Base-by-base conservation (phyloP, 352 stramenopile species). In the Phytophthora citrophthora region DNA sequence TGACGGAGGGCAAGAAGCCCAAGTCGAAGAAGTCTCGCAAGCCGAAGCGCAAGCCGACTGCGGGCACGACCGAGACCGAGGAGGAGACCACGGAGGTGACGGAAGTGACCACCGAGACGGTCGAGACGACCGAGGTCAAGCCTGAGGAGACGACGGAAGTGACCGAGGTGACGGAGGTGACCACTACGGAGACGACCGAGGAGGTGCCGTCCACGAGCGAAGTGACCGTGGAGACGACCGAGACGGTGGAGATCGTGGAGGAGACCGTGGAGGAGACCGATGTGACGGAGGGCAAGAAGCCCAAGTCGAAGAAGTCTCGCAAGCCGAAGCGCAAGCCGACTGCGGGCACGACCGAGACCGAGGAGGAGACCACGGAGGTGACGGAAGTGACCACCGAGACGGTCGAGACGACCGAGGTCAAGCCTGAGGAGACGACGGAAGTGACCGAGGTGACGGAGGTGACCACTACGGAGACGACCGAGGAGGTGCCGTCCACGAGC, bases 341-440 rank as follows among this genome's bases (percentile, higher is more conserved):
- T 39, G 32, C 32, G 32, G 32, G 32, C 32, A 39, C 32, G 32
- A 39, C 32, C 32, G 32, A 39, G 32, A 39, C 32, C 32, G 32
- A 39, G 32, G 32, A 39, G 32, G 32, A 39, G 32, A 39, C 32
- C 32, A 39, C 32, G 32, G 32, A 39, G 32, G 32, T 39, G 47
- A 54, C 47, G 29, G 29, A 38, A 49, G 39, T 40, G 51, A 58
- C 51, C 49, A 43, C 27, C 29, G 47, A 54, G 47, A 47, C 36
- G 32, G 23, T 38, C 23, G 39, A 58, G 18, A 43, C 27, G 46
- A 41, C 13, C 15, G 48, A 44, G 31, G 29, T 54, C 6, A 41
- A 31, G n/a, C 34, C 34, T 2, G 38, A 58, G 38, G 51, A 58
- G 51, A 29, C 39, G 51, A 49, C 39, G 38, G 51, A 47, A 58